Percentiles rank a stretch among this genome's conserved stretches.
Evolutionary conservation across 202 grass and related monocot genomes (phyloP).

Genomic region (Panicum virgatum): DNA sequence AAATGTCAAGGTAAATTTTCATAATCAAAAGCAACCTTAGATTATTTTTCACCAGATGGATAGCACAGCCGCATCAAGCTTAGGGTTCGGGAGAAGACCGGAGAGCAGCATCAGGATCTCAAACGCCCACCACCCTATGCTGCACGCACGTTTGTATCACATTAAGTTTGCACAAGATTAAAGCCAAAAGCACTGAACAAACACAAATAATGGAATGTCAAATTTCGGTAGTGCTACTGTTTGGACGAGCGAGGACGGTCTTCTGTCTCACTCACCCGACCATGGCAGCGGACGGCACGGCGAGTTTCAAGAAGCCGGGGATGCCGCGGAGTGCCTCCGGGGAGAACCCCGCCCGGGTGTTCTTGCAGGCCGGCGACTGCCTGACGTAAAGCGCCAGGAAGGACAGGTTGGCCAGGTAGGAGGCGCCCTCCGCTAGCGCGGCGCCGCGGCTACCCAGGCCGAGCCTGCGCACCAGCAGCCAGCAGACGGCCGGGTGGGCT

Average conservation of each 20-base stretch:
- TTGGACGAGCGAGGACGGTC: too few species aligned
- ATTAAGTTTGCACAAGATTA: too few species aligned
- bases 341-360: slow-evolving; percentile 43
- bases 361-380: slow-evolving; percentile 41
- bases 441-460: slow-evolving; percentile 52
- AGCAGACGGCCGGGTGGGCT: slow-evolving; percentile 47
- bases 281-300: slow-evolving; percentile 55
- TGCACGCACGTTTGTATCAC: not conserved
- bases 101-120: not conserved
- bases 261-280: slow-evolving; percentile 54
- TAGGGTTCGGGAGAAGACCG: not conserved
- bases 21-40: not conserved
- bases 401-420: slow-evolving; percentile 37
- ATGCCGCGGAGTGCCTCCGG: slow-evolving; percentile 41
- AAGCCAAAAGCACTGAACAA: too few species aligned
- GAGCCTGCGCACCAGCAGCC: slow-evolving; percentile 49
- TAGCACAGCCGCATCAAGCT: not conserved
- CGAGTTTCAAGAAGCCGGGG: slow-evolving; percentile 45
- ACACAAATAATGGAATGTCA: too few species aligned
- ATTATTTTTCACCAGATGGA: not conserved
- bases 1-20: not conserved
- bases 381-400: slow-evolving; percentile 43
- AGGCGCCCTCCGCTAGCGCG: slow-evolving; percentile 38
- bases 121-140: not conserved
- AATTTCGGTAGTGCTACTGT: too few species aligned